Evolutionary conservation across 139 green algal species (phyloP).

Genomic region (Ettlia oleoabundans): DNA sequence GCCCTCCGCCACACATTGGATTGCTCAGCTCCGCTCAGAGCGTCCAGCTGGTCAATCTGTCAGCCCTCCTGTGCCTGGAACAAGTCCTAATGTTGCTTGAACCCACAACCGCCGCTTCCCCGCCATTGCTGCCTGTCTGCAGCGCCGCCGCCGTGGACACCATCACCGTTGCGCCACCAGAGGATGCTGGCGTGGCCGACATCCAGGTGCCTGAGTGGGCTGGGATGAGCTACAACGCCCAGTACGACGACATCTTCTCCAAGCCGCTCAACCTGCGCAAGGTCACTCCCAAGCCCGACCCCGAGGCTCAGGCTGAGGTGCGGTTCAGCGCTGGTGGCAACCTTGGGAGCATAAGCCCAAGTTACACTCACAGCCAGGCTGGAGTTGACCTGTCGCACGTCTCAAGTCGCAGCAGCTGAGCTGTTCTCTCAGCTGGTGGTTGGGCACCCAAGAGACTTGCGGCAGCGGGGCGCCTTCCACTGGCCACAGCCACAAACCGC

Average conservation of each 20-base stretch:
- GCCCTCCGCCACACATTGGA: too few relatives aligned
- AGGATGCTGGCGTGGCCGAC: neutral
- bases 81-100: too few relatives aligned
- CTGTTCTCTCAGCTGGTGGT: too few relatives aligned
- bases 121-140: neutral
- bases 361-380: neutral
- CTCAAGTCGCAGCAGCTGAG: too few relatives aligned
- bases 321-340: neutral
- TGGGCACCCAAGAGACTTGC: too few relatives aligned
- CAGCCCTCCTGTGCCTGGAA: too few relatives aligned
- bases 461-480: too few relatives aligned
- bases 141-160: conserved; percentile 13
- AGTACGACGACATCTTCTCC: conserved; percentile 82
- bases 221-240: conserved; percentile 44
- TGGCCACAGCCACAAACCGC: too few relatives aligned
- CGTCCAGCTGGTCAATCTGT: too few relatives aligned
- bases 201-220: conserved; percentile 32
- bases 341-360: neutral
- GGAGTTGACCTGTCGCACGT: too few relatives aligned
- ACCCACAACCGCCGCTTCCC: neutral
- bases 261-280: conserved; percentile 66
- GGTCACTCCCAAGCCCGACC: conserved; percentile 80
- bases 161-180: neutral
- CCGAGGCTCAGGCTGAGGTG: conserved; percentile 59
- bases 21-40: too few relatives aligned